Base-by-base conservation (phyloP, 805 yeast genomes). In the Kuraishia hungarica region DNA sequence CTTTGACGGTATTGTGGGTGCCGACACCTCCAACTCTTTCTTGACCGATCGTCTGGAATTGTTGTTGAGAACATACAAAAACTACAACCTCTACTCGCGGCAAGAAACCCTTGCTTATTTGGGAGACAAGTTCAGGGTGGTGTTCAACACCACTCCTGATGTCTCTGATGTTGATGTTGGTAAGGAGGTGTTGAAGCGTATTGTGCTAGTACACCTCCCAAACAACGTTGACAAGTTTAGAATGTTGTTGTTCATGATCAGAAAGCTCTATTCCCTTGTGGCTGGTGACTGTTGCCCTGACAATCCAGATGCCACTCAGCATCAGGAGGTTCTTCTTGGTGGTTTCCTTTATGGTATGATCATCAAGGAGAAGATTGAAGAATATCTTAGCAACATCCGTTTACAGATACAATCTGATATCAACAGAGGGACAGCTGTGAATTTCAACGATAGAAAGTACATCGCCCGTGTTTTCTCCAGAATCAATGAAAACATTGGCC, bases 301-400 rank as follows among this genome's bases (percentile, higher is more conserved):
- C 71, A 94, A 94, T 73, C 99, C 99, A 68, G 99, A 94, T 84
- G 96, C 98, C 52, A 89, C 97, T 10, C 99, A 94, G 77, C 97
- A 94, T 77, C 99, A 94, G 74, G 99, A 94, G 74, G 89, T 94
- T 35, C 74, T 94, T 59, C 79, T 94, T 56, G 98, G 98, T 60
- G 99, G 99, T 17, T 89, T 94, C 80, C 77, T 94, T 55, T 94
- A 90, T 64, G 97, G 97, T 62, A 92, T 92, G 96, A 93, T 94
- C 61, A 72, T 94, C 65, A 94, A 94, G 71, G 99, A 94, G 73
- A 94, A 94, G 69, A 84, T 94, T 59, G 99, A 94, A 63, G 99
- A 94, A 71, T 92, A 90, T 67, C 75, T 94, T 62, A 85, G 81
- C 63, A 80, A 76, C 65, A 82, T 94, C 67, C 79, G 82, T 53